Percentiles rank a stretch among this genome's conserved stretches.
These are phyloP conservation scores for Castanospermum australe DNA, from an alignment of 306 rosid genomes.

Conservation along the genomic window DNA sequence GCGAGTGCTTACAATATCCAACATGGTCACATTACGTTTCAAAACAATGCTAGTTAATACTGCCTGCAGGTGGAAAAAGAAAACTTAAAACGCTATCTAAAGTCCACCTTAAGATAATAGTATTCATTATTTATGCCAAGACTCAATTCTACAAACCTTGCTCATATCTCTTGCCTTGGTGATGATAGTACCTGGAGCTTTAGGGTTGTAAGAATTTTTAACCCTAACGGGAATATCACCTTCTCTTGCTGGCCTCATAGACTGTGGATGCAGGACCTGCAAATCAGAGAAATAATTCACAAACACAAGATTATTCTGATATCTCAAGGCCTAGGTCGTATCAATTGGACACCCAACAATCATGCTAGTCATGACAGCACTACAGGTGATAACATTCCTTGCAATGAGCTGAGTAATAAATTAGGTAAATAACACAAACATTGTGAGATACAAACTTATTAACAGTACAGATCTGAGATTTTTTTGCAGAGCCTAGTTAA, in stretches of 20 bases:
- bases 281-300: conserved; percentile 21
- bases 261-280: conserved; percentile 98
- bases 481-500: not conserved
- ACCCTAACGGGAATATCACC: conserved; percentile 96
- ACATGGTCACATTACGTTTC: conserved; percentile 89
- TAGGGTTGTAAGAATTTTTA: conserved; percentile 93
- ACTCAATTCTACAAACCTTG: conserved; percentile 56
- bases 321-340: not conserved
- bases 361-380: not conserved
- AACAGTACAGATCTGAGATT: conserved; percentile 1
- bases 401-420: not conserved
- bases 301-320: not conserved
- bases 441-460: not conserved
- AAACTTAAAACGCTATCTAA: conserved; percentile 11
- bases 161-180: conserved; percentile 85
- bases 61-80: conserved; percentile 60
- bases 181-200: conserved; percentile 94
- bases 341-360: not conserved
- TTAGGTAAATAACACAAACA: not conserved
- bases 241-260: conserved; percentile 99
- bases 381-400: not conserved
- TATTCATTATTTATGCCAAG: conserved; percentile 18
- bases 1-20: conserved; percentile 97
- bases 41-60: conserved; percentile 87
- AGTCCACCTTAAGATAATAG: conserved; percentile 5